Evolutionary conservation across 176 grass and related monocot species (phyloP).

Genomic region (Elymus sibiricus): DNA sequence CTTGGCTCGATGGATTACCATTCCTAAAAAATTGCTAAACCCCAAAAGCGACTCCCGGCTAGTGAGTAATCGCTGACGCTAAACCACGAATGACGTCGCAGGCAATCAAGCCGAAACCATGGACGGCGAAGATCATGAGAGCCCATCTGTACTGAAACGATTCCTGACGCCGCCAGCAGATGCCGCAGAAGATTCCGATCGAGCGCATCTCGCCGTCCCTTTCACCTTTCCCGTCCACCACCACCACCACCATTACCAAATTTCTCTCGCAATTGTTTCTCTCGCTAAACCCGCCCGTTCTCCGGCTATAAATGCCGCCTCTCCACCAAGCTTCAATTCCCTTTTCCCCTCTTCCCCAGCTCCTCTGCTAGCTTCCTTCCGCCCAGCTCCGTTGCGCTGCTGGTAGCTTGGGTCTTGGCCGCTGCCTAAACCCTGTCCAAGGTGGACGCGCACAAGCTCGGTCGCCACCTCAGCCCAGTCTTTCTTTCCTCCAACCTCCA

Average conservation of each 20-base stretch:
- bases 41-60: neutral
- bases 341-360: conserved; percentile 67
- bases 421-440: neutral
- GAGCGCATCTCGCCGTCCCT: conserved; percentile 9
- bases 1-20: neutral
- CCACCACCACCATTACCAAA: neutral
- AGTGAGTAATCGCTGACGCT: neutral
- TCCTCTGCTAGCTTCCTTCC: conserved; percentile 47
- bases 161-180: conserved; percentile 16
- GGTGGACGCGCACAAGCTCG: neutral
- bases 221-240: conserved; percentile 24
- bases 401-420: neutral
- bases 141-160: neutral
- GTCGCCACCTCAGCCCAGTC: neutral
- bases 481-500: neutral
- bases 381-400: neutral
- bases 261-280: neutral
- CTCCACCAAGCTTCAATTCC: conserved; percentile 72
- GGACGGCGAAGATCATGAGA: conserved; percentile 3
- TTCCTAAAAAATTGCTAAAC: neutral
- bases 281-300: neutral
- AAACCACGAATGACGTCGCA: conserved; percentile 26
- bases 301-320: conserved; percentile 67
- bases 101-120: conserved; percentile 34
- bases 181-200: conserved; percentile 27